Conservation (phyloP, 176 grass and related monocot species). For the Chloris gayana region DNA sequence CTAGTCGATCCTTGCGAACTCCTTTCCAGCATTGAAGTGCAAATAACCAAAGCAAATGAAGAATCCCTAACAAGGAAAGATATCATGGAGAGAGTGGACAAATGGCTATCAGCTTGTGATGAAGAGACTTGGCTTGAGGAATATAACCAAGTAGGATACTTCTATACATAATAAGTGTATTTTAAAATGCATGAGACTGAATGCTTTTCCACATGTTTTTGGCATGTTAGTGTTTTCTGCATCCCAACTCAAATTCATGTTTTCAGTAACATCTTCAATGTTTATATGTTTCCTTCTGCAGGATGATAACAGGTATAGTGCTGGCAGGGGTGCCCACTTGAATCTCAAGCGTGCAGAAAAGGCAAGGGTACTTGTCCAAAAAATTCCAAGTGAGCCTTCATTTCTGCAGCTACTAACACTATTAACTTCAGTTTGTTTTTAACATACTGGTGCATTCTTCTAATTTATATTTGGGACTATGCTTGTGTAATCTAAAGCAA, state of each 20-base stretch:
- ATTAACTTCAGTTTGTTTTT: background rate
- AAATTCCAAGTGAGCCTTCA: slow-evolving; percentile 78
- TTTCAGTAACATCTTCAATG: slow-evolving; percentile 25
- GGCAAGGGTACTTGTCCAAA: slow-evolving; percentile 73
- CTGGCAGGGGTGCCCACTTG: slow-evolving; percentile 85
- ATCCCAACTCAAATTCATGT: background rate
- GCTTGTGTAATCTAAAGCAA: background rate
- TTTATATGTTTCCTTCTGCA: slow-evolving; percentile 33
- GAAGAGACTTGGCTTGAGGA: slow-evolving; percentile 99
- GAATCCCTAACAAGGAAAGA: slow-evolving; percentile 81
- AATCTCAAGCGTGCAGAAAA: slow-evolving; percentile 96
- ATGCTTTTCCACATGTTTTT: slow-evolving; percentile 7
- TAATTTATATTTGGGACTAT: slow-evolving; percentile 7
- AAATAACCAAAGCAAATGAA: slow-evolving; percentile 81
- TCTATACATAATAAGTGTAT: slow-evolving; percentile 27
- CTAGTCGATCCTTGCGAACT: slow-evolving; percentile 96
- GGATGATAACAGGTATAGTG: slow-evolving; percentile 86
- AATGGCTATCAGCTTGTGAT: slow-evolving; percentile 83
- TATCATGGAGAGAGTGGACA: slow-evolving; percentile 79
- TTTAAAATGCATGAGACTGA: background rate
- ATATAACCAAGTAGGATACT: slow-evolving; percentile 71
- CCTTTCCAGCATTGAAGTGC: slow-evolving; percentile 79
- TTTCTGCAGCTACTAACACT: slow-evolving; percentile 29
- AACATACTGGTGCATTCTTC: slow-evolving; percentile 5
- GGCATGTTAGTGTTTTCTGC: slow-evolving; percentile 15